phyloP scores from a whole-genome alignment of 495 filamentous ascomycete species.

The Xeromyces bisporus region DNA sequence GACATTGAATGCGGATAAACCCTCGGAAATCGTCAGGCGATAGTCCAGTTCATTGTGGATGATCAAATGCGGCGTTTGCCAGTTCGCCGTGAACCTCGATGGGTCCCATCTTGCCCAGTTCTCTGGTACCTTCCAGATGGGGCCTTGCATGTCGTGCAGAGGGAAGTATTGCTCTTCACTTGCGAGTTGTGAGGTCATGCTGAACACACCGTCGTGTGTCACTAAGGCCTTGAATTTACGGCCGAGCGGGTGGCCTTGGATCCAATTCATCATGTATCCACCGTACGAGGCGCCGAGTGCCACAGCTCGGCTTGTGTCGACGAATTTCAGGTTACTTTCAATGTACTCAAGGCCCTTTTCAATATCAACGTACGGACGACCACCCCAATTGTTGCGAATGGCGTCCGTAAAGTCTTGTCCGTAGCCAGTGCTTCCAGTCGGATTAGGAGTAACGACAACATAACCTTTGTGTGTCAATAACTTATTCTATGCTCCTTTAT shows the following conservation, averaged over 20 bases:
- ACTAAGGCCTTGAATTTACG: slow-evolving; percentile 81
- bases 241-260: slow-evolving; percentile 33
- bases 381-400: slow-evolving; percentile 66
- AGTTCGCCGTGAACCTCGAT: slow-evolving; percentile 44
- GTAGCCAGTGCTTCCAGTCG: slow-evolving; percentile 74
- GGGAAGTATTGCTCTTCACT: slow-evolving; percentile 86
- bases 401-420: slow-evolving; percentile 65
- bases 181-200: slow-evolving; percentile 52
- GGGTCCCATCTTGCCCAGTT: slow-evolving; percentile 78
- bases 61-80: slow-evolving; percentile 75
- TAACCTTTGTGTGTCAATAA: slow-evolving; percentile 35
- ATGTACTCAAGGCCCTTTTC: slow-evolving; percentile 66
- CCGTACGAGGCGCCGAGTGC: slow-evolving; percentile 74
- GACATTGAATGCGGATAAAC: slow-evolving; percentile 75
- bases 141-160: slow-evolving; percentile 64
- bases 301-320: slow-evolving; percentile 63
- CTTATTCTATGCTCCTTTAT: background rate
- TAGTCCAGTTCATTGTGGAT: slow-evolving; percentile 92
- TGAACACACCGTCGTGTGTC: slow-evolving; percentile 82
- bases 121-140: slow-evolving; percentile 54
- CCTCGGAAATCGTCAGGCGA: slow-evolving; percentile 66
- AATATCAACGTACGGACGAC: slow-evolving; percentile 63
- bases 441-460: slow-evolving; percentile 74
- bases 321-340: slow-evolving; percentile 49
- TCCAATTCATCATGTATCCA: slow-evolving; percentile 70